Evolutionary conservation across 1,139 yeast genomes (phyloP).

Genomic region (Saccharomyces hybrid): DNA sequence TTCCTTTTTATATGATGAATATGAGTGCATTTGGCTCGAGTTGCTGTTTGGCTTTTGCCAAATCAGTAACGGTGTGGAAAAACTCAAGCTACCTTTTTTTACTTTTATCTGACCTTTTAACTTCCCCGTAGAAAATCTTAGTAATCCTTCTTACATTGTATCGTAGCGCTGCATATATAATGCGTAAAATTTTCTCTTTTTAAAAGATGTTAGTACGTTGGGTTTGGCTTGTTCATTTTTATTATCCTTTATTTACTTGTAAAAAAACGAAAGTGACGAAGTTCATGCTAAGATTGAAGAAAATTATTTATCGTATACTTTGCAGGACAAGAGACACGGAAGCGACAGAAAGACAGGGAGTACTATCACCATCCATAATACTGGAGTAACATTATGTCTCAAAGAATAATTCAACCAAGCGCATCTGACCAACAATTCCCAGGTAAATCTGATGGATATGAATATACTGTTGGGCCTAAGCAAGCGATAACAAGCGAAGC

Average conservation of each 20-base stretch:
- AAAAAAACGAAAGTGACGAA: neutral
- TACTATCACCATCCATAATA: neutral
- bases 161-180: neutral
- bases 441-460: neutral
- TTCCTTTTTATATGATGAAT: conserved; percentile 44
- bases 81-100: conserved; percentile 66
- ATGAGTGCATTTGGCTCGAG: conserved; percentile 87
- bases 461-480: neutral
- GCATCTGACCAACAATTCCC: neutral
- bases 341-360: neutral
- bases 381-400: neutral
- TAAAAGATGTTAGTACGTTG: neutral
- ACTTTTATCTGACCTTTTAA: conserved; percentile 29
- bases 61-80: conserved; percentile 62
- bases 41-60: conserved; percentile 31
- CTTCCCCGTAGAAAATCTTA: neutral
- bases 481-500: neutral
- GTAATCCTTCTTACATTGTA: neutral
- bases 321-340: neutral
- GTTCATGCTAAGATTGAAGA: neutral
- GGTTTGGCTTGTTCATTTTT: neutral
- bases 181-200: neutral
- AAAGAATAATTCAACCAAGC: neutral
- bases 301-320: neutral
- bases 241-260: neutral